Conservation (phyloP, 345 rosid species). For the Dovyalis caffra region DNA sequence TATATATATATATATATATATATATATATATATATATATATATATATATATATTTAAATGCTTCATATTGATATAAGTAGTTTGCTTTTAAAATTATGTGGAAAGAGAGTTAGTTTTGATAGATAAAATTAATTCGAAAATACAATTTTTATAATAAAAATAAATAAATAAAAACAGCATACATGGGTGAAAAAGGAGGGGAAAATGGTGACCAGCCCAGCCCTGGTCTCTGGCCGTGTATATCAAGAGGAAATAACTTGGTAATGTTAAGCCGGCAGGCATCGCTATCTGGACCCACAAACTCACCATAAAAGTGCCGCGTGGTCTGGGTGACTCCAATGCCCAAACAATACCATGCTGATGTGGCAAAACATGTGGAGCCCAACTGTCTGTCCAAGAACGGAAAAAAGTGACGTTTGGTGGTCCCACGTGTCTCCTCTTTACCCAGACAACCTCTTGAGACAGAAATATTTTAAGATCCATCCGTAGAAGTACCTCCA, state of each 20-base stretch:
- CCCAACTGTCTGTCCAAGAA: conserved; percentile 41
- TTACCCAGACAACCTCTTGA: conserved; percentile 17
- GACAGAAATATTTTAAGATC: conserved; percentile 14
- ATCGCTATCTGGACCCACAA: conserved; percentile 36
- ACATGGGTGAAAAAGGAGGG: too few relatives aligned
- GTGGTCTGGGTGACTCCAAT: conserved; percentile 37
- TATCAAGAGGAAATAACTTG: not conserved
- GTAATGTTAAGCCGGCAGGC: conserved; percentile 30
- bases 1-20: too few relatives aligned
- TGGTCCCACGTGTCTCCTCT: conserved; percentile 38
- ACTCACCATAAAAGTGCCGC: conserved; percentile 34
- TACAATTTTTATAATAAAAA: too few relatives aligned
- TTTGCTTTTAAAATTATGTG: too few relatives aligned
- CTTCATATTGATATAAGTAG: too few relatives aligned
- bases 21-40: too few relatives aligned
- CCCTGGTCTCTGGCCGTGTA: not conserved
- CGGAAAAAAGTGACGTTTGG: conserved; percentile 26
- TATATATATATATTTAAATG: too few relatives aligned
- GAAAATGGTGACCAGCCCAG: too few relatives aligned
- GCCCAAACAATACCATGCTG: conserved; percentile 31
- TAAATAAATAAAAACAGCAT: too few relatives aligned
- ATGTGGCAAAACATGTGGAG: conserved; percentile 50
- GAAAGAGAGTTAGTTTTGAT: too few relatives aligned
- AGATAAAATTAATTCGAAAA: too few relatives aligned
- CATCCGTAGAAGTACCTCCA: conserved; percentile 18